phyloP scores from a whole-genome alignment of 495 filamentous ascomycete species.

The Penicillium canariense region DNA sequence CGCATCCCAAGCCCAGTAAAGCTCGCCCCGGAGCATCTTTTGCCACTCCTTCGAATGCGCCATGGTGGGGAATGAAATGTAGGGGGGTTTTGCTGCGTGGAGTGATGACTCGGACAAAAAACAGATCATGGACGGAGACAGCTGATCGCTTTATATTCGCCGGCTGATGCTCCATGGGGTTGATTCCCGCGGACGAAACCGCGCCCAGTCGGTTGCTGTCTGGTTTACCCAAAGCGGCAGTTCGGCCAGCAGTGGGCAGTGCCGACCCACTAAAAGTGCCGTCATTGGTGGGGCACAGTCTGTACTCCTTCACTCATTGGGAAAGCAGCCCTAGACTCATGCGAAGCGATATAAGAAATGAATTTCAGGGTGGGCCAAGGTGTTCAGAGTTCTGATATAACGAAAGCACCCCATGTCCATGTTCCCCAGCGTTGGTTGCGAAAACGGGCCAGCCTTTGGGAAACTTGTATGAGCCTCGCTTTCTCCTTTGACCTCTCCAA shows the following conservation, averaged over 20 bases:
- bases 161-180: too few species aligned
- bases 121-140: background rate
- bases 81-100: background rate
- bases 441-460: too few species aligned
- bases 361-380: background rate
- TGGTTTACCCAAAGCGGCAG: background rate
- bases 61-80: slow-evolving; percentile 10
- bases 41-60: slow-evolving; percentile 36
- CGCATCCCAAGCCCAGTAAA: slow-evolving; percentile 51
- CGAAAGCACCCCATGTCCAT: too few species aligned
- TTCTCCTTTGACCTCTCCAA: too few species aligned
- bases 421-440: too few species aligned
- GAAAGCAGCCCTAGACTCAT: too few species aligned
- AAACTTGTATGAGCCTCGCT: too few species aligned
- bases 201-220: background rate
- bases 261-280: background rate
- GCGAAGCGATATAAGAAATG: too few species aligned
- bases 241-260: background rate
- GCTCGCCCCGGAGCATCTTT: slow-evolving; percentile 38
- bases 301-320: too few species aligned
- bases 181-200: too few species aligned
- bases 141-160: background rate
- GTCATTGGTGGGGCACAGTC: background rate
- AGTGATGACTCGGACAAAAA: background rate
- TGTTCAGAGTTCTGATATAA: background rate